phyloP scores from a whole-genome alignment of 805 yeast species.

The Teunomyces barrocoloradensis region DNA sequence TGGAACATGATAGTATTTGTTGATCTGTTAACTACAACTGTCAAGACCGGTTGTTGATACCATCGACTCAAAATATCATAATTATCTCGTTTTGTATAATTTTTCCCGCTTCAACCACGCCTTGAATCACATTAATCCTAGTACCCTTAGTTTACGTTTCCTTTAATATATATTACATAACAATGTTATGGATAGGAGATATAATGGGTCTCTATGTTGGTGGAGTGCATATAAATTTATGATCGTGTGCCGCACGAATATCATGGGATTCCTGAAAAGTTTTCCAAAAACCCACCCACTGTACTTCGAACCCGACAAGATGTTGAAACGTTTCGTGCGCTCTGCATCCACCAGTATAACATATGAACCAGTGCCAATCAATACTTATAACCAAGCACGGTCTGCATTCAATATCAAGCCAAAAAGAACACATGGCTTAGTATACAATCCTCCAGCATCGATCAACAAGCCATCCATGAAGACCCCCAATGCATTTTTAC shows the following conservation, averaged over 20 bases:
- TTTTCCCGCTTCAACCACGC: too few species aligned
- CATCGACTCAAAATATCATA: too few species aligned
- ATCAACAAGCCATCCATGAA: conserved; percentile 40
- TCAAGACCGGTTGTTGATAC: too few species aligned
- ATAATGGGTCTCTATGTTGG: too few species aligned
- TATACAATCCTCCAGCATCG: conserved; percentile 61
- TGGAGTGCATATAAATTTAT: not conserved
- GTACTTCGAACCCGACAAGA: not conserved
- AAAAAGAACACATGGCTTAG: conserved; percentile 55
- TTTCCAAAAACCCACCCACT: not conserved
- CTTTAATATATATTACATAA: too few species aligned
- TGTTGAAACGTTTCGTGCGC: conserved; percentile 9
- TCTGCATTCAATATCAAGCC: conserved; percentile 67
- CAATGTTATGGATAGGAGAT: too few species aligned
- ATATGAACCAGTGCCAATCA: conserved; percentile 42
- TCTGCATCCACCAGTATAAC: conserved; percentile 20
- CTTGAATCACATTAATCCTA: too few species aligned
- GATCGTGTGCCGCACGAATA: not conserved
- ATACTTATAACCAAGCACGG: conserved; percentile 56
- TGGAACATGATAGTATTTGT: too few species aligned
- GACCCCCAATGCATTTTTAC: conserved; percentile 72
- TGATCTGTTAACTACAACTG: too few species aligned
- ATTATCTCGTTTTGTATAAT: too few species aligned
- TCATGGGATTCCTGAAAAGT: not conserved
- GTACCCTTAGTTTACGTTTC: too few species aligned